These are phyloP conservation scores for Paecilomyces variotii DNA, from an alignment of 2,329 filamentous ascomycete species.

Conservation along the genomic window DNA sequence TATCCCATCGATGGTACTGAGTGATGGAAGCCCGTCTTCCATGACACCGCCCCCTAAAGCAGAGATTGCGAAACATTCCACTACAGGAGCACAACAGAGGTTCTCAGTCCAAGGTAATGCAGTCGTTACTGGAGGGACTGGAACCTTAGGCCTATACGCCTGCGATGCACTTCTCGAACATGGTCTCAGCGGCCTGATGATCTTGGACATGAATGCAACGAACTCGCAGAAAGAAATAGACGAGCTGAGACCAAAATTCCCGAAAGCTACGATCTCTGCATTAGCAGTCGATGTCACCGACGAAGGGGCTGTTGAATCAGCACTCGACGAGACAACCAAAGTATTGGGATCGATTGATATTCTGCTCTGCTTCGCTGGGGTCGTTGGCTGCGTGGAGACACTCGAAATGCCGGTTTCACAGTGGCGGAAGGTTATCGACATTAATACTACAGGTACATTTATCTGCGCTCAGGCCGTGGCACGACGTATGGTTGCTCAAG, in stretches of 20 bases:
- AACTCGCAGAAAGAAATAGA: slow-evolving; percentile 27
- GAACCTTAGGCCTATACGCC: slow-evolving; percentile 52
- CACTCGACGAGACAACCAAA: slow-evolving; percentile 8
- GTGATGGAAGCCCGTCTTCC: no score
- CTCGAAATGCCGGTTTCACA: slow-evolving; percentile 51
- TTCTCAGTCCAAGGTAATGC: no score
- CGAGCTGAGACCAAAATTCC: slow-evolving; percentile 43
- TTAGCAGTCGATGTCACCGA: slow-evolving; percentile 54
- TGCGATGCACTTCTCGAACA: slow-evolving; percentile 61
- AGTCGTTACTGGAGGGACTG: slow-evolving; percentile 58
- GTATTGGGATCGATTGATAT: slow-evolving; percentile 47
- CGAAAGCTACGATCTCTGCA: slow-evolving; percentile 43
- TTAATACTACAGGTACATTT: slow-evolving; percentile 66
- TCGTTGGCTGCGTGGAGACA: slow-evolving; percentile 56
- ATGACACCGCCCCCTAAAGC: no score
- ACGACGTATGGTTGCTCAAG: slow-evolving; percentile 45
- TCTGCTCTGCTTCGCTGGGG: slow-evolving; percentile 59
- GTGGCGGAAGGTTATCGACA: slow-evolving; percentile 58
- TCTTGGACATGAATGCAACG: slow-evolving; percentile 51
- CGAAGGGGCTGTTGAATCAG: slow-evolving; percentile 23
- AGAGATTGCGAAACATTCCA: no score
- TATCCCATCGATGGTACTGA: no score
- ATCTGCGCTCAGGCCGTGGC: slow-evolving; percentile 59
- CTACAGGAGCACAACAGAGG: no score
- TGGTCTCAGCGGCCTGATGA: slow-evolving; percentile 49